Evolutionary conservation across 192 early-diverging fungal genomes (phyloP), one percentile per base, ranked within the genome.

Genomic region (Coemansia sp.): DNA sequence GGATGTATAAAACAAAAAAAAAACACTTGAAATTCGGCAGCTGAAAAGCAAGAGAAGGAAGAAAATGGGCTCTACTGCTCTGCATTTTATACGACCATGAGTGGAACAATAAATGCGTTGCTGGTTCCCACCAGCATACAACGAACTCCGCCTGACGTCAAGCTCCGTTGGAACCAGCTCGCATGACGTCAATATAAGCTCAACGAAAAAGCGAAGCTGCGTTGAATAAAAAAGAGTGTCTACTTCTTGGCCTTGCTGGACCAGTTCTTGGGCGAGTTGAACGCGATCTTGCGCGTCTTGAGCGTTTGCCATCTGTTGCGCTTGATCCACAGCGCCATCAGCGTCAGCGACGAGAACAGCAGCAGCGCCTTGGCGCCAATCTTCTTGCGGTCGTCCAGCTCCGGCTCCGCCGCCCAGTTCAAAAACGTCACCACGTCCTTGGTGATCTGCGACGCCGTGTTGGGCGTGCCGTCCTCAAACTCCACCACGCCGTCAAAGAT

Each of bases 351-450:
- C 26, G 82, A 74, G 67, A 86, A 69, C 41, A 98, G 60, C 20
- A 86, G 69, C 40, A 94, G 53, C 10, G 88, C 84, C 86, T 95
- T 95, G 80, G 90, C 63, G 34, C 95, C 95, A 81, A 93, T 88
- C 85, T 85, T 89, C 85, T 97, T 98, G 58, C 94, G 84, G 43
- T 97, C 90, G 61, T 97, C 95, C 50, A 92, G 88, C 69, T 98
- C 95, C 27, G 94, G 94, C 79, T 95, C 94, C 21, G 90, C 85
- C n/a, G 93, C 88, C 94, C 94, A 98, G 57, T 85, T 79, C 41
- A 98, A 78, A 83, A 95, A 98, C 22, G 86, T 86, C 19, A 88
- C 81, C 4, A 98, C 94, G 78, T 98, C 95, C 85, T 94, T 98
- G 59, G 94, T 87, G 65, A 98, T 88, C 82, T 98, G 94, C 35